phyloP scores from a whole-genome alignment of 176 grass and related monocot species.

The Musa beccarii region DNA sequence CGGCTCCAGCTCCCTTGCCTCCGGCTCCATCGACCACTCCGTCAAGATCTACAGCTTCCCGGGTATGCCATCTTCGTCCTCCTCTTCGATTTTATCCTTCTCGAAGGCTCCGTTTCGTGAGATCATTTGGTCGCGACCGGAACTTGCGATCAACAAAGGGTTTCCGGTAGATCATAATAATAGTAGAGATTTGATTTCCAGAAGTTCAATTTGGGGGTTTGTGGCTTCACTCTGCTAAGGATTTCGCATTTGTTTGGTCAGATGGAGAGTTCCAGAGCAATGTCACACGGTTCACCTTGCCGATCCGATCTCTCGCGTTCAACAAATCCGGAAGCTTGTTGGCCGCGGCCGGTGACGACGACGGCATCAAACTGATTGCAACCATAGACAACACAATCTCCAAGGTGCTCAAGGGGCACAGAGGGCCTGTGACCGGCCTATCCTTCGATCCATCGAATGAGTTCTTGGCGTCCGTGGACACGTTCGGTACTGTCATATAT shows the following conservation, averaged over 20 bases:
- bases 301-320: slow-evolving; percentile 72
- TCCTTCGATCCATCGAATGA: slow-evolving; percentile 80
- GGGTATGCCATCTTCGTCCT: slow-evolving; percentile 24
- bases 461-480: slow-evolving; percentile 74
- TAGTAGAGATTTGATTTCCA: too few relatives aligned
- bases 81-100: slow-evolving; percentile 4
- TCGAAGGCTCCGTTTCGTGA: background rate
- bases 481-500: slow-evolving; percentile 67
- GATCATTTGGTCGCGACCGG: background rate
- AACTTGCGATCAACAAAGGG: background rate
- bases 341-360: slow-evolving; percentile 84
- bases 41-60: slow-evolving; percentile 87
- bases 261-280: slow-evolving; percentile 83
- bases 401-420: slow-evolving; percentile 94
- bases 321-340: slow-evolving; percentile 67
- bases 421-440: slow-evolving; percentile 52
- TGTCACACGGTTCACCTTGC: slow-evolving; percentile 69
- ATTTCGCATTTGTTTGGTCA: slow-evolving; percentile 17
- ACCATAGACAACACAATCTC: slow-evolving; percentile 85
- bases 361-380: slow-evolving; percentile 83
- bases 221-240: background rate
- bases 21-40: slow-evolving; percentile 79
- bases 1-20: slow-evolving; percentile 40
- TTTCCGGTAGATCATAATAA: too few relatives aligned
- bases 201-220: too few relatives aligned